Conservation (phyloP, 306 rosid genomes). For the Cucumis sativus region Cucumber_9930_V3 NC_026655.2:5607501-5608000, state of each 20-base stretch:
- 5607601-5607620: slow-evolving; percentile 13
- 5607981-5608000: too few species aligned
- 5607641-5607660: slow-evolving; percentile 31
- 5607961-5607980: too few species aligned
- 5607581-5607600: slow-evolving; percentile 28
- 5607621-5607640: slow-evolving; percentile 20
- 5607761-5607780: slow-evolving; percentile 53
- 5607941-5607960: too few species aligned
- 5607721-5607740: slow-evolving; percentile 17
- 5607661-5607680: slow-evolving; percentile 38
- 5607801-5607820: slow-evolving; percentile 46
- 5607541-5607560: slow-evolving; percentile 38
- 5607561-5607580: slow-evolving; percentile 19
- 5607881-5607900: too few species aligned
- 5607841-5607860: slow-evolving; percentile 31
- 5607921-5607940: too few species aligned
- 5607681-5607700: slow-evolving; percentile 31
- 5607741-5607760: slow-evolving; percentile 31
- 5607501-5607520: slow-evolving; percentile 31
- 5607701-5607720: slow-evolving; percentile 24
- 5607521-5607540: slow-evolving; percentile 20
- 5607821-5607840: slow-evolving; percentile 20
- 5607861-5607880: slow-evolving; percentile 12
- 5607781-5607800: slow-evolving; percentile 20
- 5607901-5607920: too few species aligned